phyloP scores from a whole-genome alignment of 257 asterid genomes.

The Solanum piurae region DNA sequence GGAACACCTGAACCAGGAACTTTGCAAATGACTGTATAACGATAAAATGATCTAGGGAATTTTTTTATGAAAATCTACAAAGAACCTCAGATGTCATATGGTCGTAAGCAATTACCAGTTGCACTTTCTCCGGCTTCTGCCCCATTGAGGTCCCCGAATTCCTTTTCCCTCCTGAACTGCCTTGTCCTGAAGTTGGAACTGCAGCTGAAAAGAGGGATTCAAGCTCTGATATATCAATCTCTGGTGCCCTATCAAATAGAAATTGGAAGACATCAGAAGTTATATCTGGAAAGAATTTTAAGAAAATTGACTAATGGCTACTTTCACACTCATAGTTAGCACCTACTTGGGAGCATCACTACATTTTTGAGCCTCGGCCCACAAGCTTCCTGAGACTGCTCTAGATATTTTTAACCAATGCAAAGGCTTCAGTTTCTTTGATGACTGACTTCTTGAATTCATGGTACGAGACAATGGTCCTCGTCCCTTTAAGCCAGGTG shows the following conservation, averaged over 20 bases:
- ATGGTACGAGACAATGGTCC: constrained; percentile 41
- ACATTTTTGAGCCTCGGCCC: constrained; percentile 91
- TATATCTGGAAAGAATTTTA: not conserved
- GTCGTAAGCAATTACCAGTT: constrained; percentile 45
- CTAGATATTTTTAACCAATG: constrained; percentile 88
- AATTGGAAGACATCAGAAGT: not conserved
- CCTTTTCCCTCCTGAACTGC: constrained; percentile 42
- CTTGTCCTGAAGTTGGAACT: constrained; percentile 51
- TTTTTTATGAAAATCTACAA: not conserved
- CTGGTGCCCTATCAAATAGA: constrained; percentile 66
- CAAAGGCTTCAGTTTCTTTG: constrained; percentile 79
- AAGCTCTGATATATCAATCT: constrained; percentile 86
- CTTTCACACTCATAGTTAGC: constrained; percentile 5
- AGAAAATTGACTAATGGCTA: not conserved
- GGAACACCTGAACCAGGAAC: not conserved
- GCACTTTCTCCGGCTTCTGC: constrained; percentile 80
- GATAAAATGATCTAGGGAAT: not conserved
- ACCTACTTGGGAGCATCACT: constrained; percentile 75
- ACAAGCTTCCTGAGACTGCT: constrained; percentile 95
- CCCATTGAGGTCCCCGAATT: constrained; percentile 51
- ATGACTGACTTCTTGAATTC: constrained; percentile 40
- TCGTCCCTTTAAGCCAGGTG: constrained; percentile 53
- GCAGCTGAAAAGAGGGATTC: constrained; percentile 89
- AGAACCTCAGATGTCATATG: not conserved
- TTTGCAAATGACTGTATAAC: not conserved